Percentiles rank a stretch among this genome's conserved stretches.
Evolutionary conservation across 1,284 basidiomycete species (phyloP).

Genomic region (Sphaerobolus stellatus): DNA sequence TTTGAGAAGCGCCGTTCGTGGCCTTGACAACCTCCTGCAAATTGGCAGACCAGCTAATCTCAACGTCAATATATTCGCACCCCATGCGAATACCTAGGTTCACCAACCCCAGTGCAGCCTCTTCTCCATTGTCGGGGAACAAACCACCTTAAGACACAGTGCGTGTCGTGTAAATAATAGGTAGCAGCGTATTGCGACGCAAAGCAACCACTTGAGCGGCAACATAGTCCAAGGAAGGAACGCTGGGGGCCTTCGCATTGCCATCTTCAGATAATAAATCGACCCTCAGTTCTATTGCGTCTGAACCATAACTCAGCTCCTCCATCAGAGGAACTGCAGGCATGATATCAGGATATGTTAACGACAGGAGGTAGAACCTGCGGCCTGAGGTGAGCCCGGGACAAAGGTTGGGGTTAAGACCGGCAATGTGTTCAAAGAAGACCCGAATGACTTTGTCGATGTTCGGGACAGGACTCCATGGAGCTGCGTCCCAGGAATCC

Average conservation of each 20-base stretch:
- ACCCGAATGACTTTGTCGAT: neutral
- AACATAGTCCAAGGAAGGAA: conserved; percentile 77
- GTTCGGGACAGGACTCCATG: no score
- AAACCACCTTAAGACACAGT: conserved; percentile 89
- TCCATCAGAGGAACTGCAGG: conserved; percentile 71
- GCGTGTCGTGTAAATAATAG: conserved; percentile 91
- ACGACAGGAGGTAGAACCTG: conserved; percentile 88
- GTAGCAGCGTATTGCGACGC: conserved; percentile 75
- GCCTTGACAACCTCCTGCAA: conserved; percentile 60
- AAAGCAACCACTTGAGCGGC: conserved; percentile 80
- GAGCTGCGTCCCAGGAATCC: conserved; percentile 46
- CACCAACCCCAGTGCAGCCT: conserved; percentile 79
- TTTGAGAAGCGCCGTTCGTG: conserved; percentile 70
- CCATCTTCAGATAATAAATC: conserved; percentile 72
- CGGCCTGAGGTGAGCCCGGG: conserved; percentile 54
- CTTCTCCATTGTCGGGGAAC: conserved; percentile 78
- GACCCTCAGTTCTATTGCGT: conserved; percentile 92
- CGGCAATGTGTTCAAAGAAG: conserved; percentile 91
- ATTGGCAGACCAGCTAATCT: conserved; percentile 74
- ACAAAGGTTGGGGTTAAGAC: conserved; percentile 65
- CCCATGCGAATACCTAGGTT: conserved; percentile 79
- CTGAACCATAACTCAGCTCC: conserved; percentile 78
- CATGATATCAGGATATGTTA: conserved; percentile 89
- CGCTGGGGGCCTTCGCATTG: conserved; percentile 44
- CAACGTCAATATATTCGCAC: conserved; percentile 93